Percentiles rank a stretch among this genome's conserved stretches.
Evolutionary conservation across 2,329 filamentous ascomycete species (phyloP).

Genomic region (Kalmusia sp.): DNA sequence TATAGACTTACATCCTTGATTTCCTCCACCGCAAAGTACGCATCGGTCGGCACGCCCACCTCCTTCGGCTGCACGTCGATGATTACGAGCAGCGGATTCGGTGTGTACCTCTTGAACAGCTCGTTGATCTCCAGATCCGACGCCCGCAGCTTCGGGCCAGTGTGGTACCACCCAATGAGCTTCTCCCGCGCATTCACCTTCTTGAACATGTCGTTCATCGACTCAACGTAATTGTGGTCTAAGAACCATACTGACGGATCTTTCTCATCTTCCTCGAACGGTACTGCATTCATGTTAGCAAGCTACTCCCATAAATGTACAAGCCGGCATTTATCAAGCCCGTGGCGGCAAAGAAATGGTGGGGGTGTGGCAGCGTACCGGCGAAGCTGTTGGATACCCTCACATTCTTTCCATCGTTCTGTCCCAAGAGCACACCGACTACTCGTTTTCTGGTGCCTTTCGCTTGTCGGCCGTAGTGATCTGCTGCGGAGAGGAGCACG

Average conservation of each 20-base stretch:
- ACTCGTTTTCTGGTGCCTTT: conserved; percentile 90
- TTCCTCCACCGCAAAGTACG: conserved; percentile 98
- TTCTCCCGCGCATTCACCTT: conserved; percentile 99
- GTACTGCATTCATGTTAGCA: conserved; percentile 66
- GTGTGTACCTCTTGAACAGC: conserved; percentile 98
- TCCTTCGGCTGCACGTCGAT: conserved; percentile 99
- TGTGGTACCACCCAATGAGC: conserved; percentile 99
- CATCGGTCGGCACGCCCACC: conserved; percentile 95
- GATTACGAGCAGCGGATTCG: conserved; percentile 94
- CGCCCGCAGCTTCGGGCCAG: conserved; percentile 92
- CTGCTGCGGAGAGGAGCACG: conserved; percentile 95
- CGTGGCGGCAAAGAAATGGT: conserved; percentile 22
- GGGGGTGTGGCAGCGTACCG: conserved; percentile 62
- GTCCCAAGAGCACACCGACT: conserved; percentile 90
- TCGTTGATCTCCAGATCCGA: conserved; percentile 99
- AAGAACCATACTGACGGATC: conserved; percentile 99
- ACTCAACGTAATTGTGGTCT: conserved; percentile 99
- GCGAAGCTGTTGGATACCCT: conserved; percentile 99
- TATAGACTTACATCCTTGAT: conserved; percentile 86
- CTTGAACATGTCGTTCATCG: conserved; percentile 99
- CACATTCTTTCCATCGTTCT: conserved; percentile 96
- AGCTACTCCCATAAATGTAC: conserved; percentile 4
- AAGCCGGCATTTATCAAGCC: not conserved
- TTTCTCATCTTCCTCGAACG: conserved; percentile 98
- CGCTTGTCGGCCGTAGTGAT: conserved; percentile 94